Evolutionary conservation across 805 yeast genomes (phyloP).

Genomic region (Wickerhamomyces ciferrii): DNA sequence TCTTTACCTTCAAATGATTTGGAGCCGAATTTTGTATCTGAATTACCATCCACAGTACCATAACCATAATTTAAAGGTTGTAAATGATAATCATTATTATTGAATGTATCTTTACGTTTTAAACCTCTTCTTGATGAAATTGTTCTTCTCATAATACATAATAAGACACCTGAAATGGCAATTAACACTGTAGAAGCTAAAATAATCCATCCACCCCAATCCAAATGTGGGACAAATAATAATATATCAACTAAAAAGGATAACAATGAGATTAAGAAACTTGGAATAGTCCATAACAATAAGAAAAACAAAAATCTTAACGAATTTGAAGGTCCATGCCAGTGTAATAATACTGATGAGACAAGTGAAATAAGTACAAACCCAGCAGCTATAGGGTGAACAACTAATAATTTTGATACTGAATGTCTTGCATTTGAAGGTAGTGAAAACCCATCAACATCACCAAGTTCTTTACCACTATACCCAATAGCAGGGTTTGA

Average conservation of each 20-base stretch:
- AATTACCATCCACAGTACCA: constrained; percentile 22
- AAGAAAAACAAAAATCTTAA: constrained; percentile 42
- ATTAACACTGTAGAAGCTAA: constrained; percentile 62
- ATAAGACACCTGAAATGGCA: constrained; percentile 56
- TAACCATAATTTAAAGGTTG: constrained; percentile 20
- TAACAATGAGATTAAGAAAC: constrained; percentile 64
- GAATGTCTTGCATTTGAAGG: constrained; percentile 58
- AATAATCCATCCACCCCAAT: constrained; percentile 85
- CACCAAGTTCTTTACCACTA: constrained; percentile 23
- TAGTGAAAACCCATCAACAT: constrained; percentile 35
- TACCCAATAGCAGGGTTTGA: constrained; percentile 41
- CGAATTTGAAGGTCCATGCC: constrained; percentile 28
- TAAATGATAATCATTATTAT: constrained; percentile 18
- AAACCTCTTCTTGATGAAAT: constrained; percentile 31
- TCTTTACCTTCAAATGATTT: constrained; percentile 8
- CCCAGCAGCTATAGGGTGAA: constrained; percentile 61
- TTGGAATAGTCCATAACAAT: constrained; percentile 56
- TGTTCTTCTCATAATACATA: constrained; percentile 71
- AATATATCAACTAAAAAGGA: constrained; percentile 80
- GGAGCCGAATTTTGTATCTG: constrained; percentile 6
- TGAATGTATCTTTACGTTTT: constrained; percentile 8
- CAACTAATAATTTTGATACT: constrained; percentile 55
- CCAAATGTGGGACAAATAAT: constrained; percentile 67
- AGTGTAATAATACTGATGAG: constrained; percentile 33
- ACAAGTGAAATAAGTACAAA: constrained; percentile 43